Evolutionary conservation across 768 basidiomycete genomes (phyloP), one percentile per base, ranked within the genome.

Genomic region (Suillus alpinus): DNA sequence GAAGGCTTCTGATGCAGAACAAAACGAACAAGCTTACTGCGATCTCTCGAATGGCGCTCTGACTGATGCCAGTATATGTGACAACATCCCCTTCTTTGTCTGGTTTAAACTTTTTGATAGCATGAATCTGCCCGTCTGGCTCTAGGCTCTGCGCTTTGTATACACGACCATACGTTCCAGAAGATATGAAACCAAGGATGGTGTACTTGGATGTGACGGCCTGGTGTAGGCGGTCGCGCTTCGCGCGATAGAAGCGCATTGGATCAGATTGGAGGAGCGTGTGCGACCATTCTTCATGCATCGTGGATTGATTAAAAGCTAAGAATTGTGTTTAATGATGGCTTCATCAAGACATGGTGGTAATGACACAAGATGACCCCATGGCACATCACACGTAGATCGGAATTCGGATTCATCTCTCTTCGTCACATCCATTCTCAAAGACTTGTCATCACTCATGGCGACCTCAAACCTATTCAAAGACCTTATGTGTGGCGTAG

Each of bases 41-140:
- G 65, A 98, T 98, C 75, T 99, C 97, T 61, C 97, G 82, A 67
- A 94, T 93, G 4, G 96, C 97, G 75, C 94, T 96, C 77, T 99
- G 97, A 72, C 93, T 95, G 67, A 99, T 94, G 2, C 96, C 97
- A 10, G 96, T 98, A 73, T 98, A 99, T 0, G 94, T 94, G 56
- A 90, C 78, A 1, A 95, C 87, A 70, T 98, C 97, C 23, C 96
- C 96, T 77, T 99, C 97, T 75, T 98, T 98, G 81, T 99, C 97
- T 0, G 96, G 97, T 71, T 99, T 99, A 81, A 98, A 98, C 75
- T 98, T 99, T 81, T 99, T 99, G 78, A 99, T 98, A 6, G 97
- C 97, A 66, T 95, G 90, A 51, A 96, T 82, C 63, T 77, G 80
- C 2, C 81, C 85, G 44, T 88, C 86, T 3, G 85, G 81, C 13